phyloP scores from a whole-genome alignment of 2,329 filamentous ascomycete genomes.

The Colletotrichum tamarilloi region DNA sequence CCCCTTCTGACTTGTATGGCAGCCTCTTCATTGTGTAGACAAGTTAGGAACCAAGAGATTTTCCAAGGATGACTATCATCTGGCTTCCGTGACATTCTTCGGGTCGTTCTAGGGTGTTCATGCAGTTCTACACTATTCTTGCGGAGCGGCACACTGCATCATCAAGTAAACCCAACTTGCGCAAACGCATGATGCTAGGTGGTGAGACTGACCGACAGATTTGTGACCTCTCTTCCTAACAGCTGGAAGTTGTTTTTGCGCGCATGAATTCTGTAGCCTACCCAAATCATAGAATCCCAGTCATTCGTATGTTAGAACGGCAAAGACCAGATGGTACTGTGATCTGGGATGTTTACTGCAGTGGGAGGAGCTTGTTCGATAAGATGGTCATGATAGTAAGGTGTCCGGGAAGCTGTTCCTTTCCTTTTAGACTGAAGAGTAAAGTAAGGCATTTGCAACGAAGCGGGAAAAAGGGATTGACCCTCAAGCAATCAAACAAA shows the following conservation, averaged over 20 bases:
- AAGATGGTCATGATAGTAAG: too few relatives aligned
- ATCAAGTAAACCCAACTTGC: neutral
- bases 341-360: too few relatives aligned
- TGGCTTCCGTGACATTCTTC: too few relatives aligned
- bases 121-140: neutral
- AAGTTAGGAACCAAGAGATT: neutral
- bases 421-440: too few relatives aligned
- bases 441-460: too few relatives aligned
- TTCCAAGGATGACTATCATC: too few relatives aligned
- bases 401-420: too few relatives aligned
- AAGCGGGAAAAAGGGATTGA: too few relatives aligned
- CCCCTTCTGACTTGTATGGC: neutral
- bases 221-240: neutral
- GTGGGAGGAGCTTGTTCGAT: too few relatives aligned
- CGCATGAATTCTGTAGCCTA: neutral
- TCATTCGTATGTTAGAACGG: neutral
- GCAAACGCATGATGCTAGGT: neutral
- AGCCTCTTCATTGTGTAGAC: fast-evolving
- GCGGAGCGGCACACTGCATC: neutral
- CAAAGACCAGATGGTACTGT: neutral
- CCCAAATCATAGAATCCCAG: neutral
- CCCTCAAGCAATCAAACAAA: too few relatives aligned
- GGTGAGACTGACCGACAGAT: neutral
- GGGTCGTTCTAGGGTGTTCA: neutral
- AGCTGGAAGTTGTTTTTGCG: neutral